Evolutionary conservation across 768 basidiomycete species (phyloP), one percentile per base, ranked within the genome.

Genomic region (Pulveroboletus sp.): DNA sequence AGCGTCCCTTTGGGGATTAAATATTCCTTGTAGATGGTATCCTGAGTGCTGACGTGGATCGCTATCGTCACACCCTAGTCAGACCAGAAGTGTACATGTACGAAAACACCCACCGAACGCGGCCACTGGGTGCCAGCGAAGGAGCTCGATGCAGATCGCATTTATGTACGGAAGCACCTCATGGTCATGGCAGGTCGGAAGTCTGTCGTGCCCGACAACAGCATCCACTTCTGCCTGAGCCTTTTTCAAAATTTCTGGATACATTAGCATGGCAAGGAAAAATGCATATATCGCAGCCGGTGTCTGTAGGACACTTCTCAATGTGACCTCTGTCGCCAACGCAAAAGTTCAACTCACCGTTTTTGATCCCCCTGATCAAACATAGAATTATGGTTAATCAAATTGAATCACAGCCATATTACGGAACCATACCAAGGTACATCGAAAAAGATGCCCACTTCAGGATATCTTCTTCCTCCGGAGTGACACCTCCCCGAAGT

Each of bases 321-420:
- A 24, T 14, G 8, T 10, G 14, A 37, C 15, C 17, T 40, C 5
- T 42, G 9, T 62, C 11, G 9, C 10, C 6, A 2, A 10, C 18
- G 3, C 15, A 75, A 66, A 65, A 13, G 67, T 69, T 7, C 5
- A 6, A 31, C 48, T 15, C 9, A 55, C 59, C 1, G 50, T 62
- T 8, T 62, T 55, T 3, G 53, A 33, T 40, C 51, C 61, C 17
- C 33, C 78, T 76, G 35, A 35, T 27, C 31, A 10, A 42, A n/a
- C n/a, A n/a, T n/a, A 9, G 6, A 35, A 18, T 8, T 5, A 35
- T 2, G 2, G 17, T 32, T 4, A 1, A 54, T 7, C 7, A 31
- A 5, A 46, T 17, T 5, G 8, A 31, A 18, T 6, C 3, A 5
- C 4, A 24, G 18, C 2, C 26, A 41, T 37, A 14, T 30, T 4